Base-by-base conservation (phyloP, 1,139 yeast species). In the Sugiyamaella castrensis region DNA sequence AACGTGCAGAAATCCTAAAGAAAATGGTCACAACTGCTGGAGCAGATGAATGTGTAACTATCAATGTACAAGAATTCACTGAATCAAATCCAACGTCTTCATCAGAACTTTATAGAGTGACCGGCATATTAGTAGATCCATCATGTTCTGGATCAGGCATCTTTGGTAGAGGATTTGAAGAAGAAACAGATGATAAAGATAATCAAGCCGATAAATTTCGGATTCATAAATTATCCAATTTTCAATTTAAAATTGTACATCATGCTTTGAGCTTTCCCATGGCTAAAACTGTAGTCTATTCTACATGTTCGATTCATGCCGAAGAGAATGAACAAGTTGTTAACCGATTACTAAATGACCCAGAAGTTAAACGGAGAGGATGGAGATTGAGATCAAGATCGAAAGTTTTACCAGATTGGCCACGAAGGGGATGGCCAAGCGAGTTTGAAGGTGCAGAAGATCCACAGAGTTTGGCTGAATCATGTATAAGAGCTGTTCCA, bases 121-220 rank as follows among this genome's bases (percentile, higher is more conserved):
- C 88, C 0, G 96, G 95, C 0, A 70, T 92, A 42, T 75, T 94
- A 6, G 95, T 94, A 1, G 99, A 92, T 66, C 99, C 99, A 0
- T 88, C 97, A 4, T 92, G 99, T 66, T 87, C 96, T 31, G 99
- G 99, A 0, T 86, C 95, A 43, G 99, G 99, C 4, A 92, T 92
- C 43, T 92, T 91, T 70, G 97, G 97, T 9, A 74, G 97, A 42
- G 88, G 84, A 0, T 81, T 78, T 54, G 86, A 80, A 55, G 63
- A 60, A 19, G 55, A 49, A 12, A 57, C 56, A 4, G 57, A 53
- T 30, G 54, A 46, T 12, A 57, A 55, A 6, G 57, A 56, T 33
- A 75, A 65, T 56, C 70, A 63, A 59, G 74, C 60, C 59, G 72
- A 61, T 56, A 73, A 68, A 26, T 79, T 75, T 50, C 76, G 98